Evolutionary conservation across 139 green algal genomes (phyloP), one percentile per base, ranked within the genome.

Genomic region (Ettlia oleoabundans): DNA sequence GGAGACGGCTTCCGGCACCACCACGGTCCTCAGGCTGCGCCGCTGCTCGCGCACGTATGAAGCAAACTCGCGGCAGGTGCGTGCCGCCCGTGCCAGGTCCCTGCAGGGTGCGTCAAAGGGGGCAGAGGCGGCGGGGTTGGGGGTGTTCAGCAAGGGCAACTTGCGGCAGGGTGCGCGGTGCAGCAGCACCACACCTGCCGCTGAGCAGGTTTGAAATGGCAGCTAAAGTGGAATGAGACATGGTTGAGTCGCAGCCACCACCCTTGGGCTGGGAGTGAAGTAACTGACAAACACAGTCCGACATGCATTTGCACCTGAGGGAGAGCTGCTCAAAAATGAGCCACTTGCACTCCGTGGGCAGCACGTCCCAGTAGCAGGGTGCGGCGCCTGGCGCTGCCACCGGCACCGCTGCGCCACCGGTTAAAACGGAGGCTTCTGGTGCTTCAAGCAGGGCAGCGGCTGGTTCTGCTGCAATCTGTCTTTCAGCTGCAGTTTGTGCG

Each of bases 251-350:
- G n/a, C n/a, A n/a, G n/a, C n/a, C n/a, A n/a, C n/a, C n/a, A n/a
- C n/a, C n/a, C n/a, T n/a, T n/a, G n/a, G n/a, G n/a, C n/a, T n/a
- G n/a, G n/a, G n/a, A n/a, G n/a, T n/a, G n/a, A n/a, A n/a, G n/a
- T n/a, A n/a, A n/a, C n/a, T n/a, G n/a, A n/a, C n/a, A n/a, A n/a
- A n/a, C n/a, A n/a, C n/a, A n/a, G n/a, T n/a, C n/a, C n/a, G n/a
- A n/a, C n/a, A n/a, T n/a, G n/a, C n/a, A n/a, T n/a, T n/a, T n/a
- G n/a, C n/a, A n/a, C n/a, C n/a, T 68, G 15, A 81, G 75, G 21
- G 75, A 81, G 38, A 81, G 75, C 58, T 71, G 58, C 38, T 81
- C 38, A 38, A 81, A 71, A 18, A 81, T 30, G 3, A 81, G 58
- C 28, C 51, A 28, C 75, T 71, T 70, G 38, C 47, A 26, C 75